Base-by-base conservation (phyloP, 1,139 yeast genomes). In the Hansenula sp. region DNA sequence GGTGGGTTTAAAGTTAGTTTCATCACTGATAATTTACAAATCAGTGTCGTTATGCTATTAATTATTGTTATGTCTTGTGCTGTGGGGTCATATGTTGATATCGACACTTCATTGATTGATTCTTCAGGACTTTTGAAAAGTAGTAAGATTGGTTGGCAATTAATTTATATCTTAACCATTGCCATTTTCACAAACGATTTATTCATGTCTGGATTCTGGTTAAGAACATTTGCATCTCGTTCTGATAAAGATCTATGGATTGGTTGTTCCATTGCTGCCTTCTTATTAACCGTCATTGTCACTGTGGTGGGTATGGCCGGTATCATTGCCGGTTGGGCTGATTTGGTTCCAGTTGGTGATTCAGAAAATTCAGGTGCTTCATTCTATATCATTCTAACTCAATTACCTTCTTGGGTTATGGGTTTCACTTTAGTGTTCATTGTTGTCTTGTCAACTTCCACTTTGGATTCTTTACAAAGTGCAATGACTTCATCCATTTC, bases 1-100 rank as follows among this genome's bases (percentile, higher is more conserved):
- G 98, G 98, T 47, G 98, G 98, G 0, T 90, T 91, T 71, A 79
- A 79, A 47, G 90, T 91, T 36, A 86, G 96, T 49, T 90, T 91
- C 62, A 70, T 86, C 50, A 91, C 98, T 5, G 98, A 91, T 62
- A 81, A 88, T 48, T 70, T 88, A 53, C 98, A 91, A 65, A 96
- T 93, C n/a, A 71, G 69, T 2, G 75, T 85, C 61, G 93, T 89
- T 27, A 62, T 87, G 45, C 47, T 85, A 4, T 67, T 89, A 53
- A 61, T 88, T 43, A 68, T 89, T 40, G 77, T 91, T 46, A 86
- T 91, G 57, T 75, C 84, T 16, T 76, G 84, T 50, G 94, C 96
- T 5, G 82, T 87, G 78, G 96, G 96, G 11, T 72, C 84, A 6
- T 77, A 89, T 54, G 77, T 88, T 49, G 61, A 86, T 25, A 81